Base-by-base conservation (phyloP, 2,329 filamentous ascomycete species). In the Aspergillus fijiensis region DNA sequence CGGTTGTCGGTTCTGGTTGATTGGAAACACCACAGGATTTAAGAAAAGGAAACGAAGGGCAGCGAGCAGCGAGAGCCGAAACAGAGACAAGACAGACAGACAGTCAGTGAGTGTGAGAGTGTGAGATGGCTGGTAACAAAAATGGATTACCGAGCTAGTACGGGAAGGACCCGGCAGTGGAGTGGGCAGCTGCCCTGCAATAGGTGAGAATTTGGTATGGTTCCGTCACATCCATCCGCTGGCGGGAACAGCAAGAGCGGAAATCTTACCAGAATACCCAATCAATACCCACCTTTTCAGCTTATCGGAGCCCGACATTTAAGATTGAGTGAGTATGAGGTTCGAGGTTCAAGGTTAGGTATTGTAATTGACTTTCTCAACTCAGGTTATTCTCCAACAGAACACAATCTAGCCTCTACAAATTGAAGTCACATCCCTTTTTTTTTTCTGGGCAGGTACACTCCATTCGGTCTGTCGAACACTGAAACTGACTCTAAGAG, bases 11-110 rank as follows among this genome's bases (percentile, higher is more conserved):
- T 45, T 45, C 1, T 35, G 16, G 39, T 19, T 45, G 39, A 19
- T 45, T 19, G n/a, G 39, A 45, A 45, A n/a, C 39, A 45, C 39
- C 39, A 47, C 51, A 58, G 23, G 27, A 49, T 48, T 55, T 55
- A 57, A 59, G 31, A 49, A 39, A 51, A 58, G 50, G 55, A 55
- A 49, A 48, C 9, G 53, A 57, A 23, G 51, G 47, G 45, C n/a
- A 35, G 33, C 33, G 16, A 45, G 39, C 39, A 45, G 39, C 39
- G 16, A 45, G 39, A 45, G 16, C 39, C 39, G 39, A 45, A 45
- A 45, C 53, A 55, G 53, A 48, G 42, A 21, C 42, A 31, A 35
- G 42, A 48, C 23, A 55, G 42, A 48, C 23, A 27, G 39, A 35
- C 25, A 49, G 25, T 49, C 21, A 21, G 21, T 21, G 21, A 21